Evolutionary conservation across 805 yeast genomes (phyloP).

Genomic region (Scheffersomyces stipitis): DNA sequence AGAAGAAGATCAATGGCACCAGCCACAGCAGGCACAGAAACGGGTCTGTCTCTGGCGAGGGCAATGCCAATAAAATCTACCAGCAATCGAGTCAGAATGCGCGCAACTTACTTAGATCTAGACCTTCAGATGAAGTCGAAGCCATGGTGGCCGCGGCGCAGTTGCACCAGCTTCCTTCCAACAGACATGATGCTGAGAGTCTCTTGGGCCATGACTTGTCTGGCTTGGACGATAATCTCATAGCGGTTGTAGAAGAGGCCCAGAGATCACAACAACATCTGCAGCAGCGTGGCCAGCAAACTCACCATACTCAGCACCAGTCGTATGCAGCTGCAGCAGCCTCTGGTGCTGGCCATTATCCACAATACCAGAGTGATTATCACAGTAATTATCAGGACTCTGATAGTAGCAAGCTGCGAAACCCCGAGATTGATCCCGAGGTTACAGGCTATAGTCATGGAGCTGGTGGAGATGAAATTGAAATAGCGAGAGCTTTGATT

Average conservation of each 20-base stretch:
- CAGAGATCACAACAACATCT: slow-evolving; percentile 31
- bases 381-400: slow-evolving; percentile 9
- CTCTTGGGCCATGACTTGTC: slow-evolving; percentile 42
- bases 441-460: slow-evolving; percentile 46
- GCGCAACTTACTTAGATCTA: slow-evolving; percentile 16
- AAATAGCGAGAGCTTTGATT: slow-evolving; percentile 64
- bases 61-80: slow-evolving; percentile 9
- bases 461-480: slow-evolving; percentile 54
- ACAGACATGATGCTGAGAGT: slow-evolving; percentile 28
- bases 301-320: slow-evolving; percentile 11
- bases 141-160: slow-evolving; percentile 34
- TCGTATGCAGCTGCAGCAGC: slow-evolving; percentile 38
- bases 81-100: slow-evolving; percentile 19
- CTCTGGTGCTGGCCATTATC: slow-evolving; percentile 21
- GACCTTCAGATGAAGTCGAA: slow-evolving; percentile 28
- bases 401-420: slow-evolving; percentile 9
- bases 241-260: slow-evolving; percentile 63
- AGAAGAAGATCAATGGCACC: slow-evolving; percentile 3
- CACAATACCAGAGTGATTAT: slow-evolving; percentile 15
- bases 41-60: too few relatives aligned
- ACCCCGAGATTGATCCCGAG: slow-evolving; percentile 56
- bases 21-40: slow-evolving; percentile 9
- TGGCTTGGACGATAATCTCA: slow-evolving; percentile 45
- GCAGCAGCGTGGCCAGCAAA: slow-evolving; percentile 4
- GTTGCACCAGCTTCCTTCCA: slow-evolving; percentile 22